Evolutionary conservation across 176 grass and related monocot genomes (phyloP).

Genomic region (Carex kokanica): DNA sequence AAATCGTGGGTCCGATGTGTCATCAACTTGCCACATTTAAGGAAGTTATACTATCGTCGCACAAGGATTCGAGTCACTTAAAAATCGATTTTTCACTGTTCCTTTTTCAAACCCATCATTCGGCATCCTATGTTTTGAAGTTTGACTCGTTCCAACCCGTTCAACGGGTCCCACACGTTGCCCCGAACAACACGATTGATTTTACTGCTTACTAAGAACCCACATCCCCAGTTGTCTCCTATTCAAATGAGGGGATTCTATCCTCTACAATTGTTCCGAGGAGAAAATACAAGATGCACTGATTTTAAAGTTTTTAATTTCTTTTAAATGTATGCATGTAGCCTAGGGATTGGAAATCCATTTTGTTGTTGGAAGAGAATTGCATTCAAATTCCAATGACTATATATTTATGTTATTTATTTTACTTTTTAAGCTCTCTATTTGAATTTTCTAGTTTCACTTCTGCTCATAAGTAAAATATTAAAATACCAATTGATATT

Average conservation of each 20-base stretch:
- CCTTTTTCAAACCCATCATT: background rate
- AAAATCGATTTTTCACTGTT: background rate
- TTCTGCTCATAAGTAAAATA: background rate
- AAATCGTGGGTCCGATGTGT: background rate
- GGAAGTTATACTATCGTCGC: background rate
- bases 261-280: constrained; percentile 4
- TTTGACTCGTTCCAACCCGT: constrained; percentile 9
- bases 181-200: background rate
- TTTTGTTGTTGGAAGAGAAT: no score
- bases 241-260: background rate
- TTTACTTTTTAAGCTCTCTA: no score
- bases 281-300: no score
- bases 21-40: background rate
- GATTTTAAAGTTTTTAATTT: no score
- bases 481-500: background rate
- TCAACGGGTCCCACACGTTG: background rate
- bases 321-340: no score
- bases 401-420: no score
- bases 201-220: background rate
- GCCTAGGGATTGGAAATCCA: no score
- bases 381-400: no score
- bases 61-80: background rate
- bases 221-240: background rate
- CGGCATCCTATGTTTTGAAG: background rate
- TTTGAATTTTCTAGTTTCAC: no score